Base-by-base conservation (phyloP, 73 alveolate genomes). In the Paramecium bursaria region DNA sequence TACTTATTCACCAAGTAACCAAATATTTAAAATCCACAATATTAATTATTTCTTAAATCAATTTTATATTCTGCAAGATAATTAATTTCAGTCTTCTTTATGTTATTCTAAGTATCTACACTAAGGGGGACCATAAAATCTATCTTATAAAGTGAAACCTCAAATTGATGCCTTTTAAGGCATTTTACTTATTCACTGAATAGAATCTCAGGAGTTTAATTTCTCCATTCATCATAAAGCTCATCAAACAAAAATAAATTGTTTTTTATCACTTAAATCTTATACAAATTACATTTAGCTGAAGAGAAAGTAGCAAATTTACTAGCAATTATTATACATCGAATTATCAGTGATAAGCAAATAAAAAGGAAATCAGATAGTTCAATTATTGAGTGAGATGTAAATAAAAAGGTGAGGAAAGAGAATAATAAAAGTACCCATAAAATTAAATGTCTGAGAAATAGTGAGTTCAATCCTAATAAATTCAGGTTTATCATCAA, bases 241-340 rank as follows among this genome's bases (percentile, higher is more conserved):
- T n/a, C n/a, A n/a, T n/a, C n/a, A n/a, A n/a, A n/a, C n/a, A n/a
- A n/a, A n/a, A n/a, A n/a, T n/a, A n/a, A n/a, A n/a, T n/a, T n/a
- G n/a, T n/a, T n/a, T n/a, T n/a, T n/a, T n/a, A n/a, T n/a, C n/a
- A n/a, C n/a, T n/a, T n/a, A n/a, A n/a, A n/a, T n/a, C n/a, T n/a
- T n/a, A n/a, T n/a, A n/a, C n/a, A n/a, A n/a, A n/a, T n/a, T n/a
- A n/a, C n/a, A n/a, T n/a, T n/a, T n/a, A n/a, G n/a, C n/a, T n/a
- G n/a, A n/a, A n/a, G n/a, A n/a, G n/a, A 67, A 67, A 14, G 82
- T 67, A 17, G 82, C 82, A 67, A 39, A 67, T 35, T 67, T 67
- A 5, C 60, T 57, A 3, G 60, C 55, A 6, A 67, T 67, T 17
- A 67, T 57, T 13, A 67, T 57, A 42, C 82, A 25, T 42, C 82